Evolutionary conservation across 2,329 filamentous ascomycete genomes (phyloP), one percentile per base, ranked within the genome.

Genomic region (Hymenoscyphus fraxineus): DNA sequence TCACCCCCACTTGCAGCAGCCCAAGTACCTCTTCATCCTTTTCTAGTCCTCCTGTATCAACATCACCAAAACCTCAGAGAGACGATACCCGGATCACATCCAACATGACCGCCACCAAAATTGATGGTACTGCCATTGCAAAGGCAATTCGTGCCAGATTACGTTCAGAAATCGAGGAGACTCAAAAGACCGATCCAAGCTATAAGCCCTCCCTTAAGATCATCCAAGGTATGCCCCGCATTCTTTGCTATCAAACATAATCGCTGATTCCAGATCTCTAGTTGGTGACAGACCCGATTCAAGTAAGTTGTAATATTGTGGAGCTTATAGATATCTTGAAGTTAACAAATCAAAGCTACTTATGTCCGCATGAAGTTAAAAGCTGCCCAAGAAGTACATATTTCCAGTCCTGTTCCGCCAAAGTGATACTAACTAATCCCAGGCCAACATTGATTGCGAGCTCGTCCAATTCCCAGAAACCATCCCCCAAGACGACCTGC

Each of bases 321-420:
- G 16, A 7, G 7, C 1, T 7, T 12, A 0, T 10, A 35, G 19
- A 61, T 39, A n/a, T 9, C 22, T 19, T 16, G 9, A 16, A 40
- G 3, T 40, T 38, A 7, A 61, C 27, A 32, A 19, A 22, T 65
- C 65, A 64, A 68, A 94, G 91, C 89, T 75, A 98, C 94, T 61
- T 99, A 99, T 90, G 94, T 99, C 79, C 93, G 93, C 80, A 99
- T 99, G 95, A 99, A 99, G 83, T 82, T 97, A 75, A 99, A 97
- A 85, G 95, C 95, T 70, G 95, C 95, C 65, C 83, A 91, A 77
- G 95, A 98, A 85, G 91, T 93, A 60, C 7, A 58, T 64, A 68
- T 64, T 65, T 67, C 70, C 58, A 51, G 19, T 51, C 15, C 13
- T 1, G 12, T 22, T 12, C 13, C 19, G 22, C 47, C 22, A 10